These are phyloP conservation scores for Helianthus annuus DNA, from an alignment of 129 eudicot species.

Conservation along the genomic window HanXRQr2.0-SUNRISE NC_035438.2:12666341-12666840, in stretches of 20 bases:
- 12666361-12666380: too few species aligned
- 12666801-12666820: constrained; percentile 36
- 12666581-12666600: constrained; percentile 36
- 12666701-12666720: constrained; percentile 43
- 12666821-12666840: constrained; percentile 39
- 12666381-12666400: too few species aligned
- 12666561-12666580: not conserved
- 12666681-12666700: constrained; percentile 42
- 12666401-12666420: too few species aligned
- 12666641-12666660: constrained; percentile 39
- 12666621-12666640: constrained; percentile 43
- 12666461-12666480: too few species aligned
- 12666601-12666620: constrained; percentile 35
- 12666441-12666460: too few species aligned
- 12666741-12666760: constrained; percentile 38
- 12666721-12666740: constrained; percentile 40
- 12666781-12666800: constrained; percentile 42
- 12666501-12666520: too few species aligned
- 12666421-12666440: too few species aligned
- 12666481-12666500: too few species aligned
- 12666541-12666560: too few species aligned
- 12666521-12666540: too few species aligned
- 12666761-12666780: constrained; percentile 40
- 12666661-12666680: constrained; percentile 44
- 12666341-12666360: too few species aligned